Evolutionary conservation across 768 basidiomycete genomes (phyloP).

Genomic region (Lactarius sanguifluus): DNA sequence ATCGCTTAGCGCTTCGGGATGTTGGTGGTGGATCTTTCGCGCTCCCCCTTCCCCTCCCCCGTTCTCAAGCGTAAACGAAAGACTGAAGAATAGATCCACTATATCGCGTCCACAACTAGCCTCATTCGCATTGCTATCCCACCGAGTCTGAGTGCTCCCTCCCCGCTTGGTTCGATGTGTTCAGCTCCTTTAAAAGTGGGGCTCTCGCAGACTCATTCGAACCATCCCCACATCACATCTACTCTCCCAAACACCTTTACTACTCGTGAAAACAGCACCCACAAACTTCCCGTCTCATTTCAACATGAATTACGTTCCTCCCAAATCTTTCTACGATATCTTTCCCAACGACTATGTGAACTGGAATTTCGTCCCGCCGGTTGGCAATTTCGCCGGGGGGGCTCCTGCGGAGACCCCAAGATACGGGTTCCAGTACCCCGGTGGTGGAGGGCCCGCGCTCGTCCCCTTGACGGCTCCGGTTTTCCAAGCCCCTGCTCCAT

Average conservation of each 20-base stretch:
- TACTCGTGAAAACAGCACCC: neutral
- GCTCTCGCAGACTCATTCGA: slow-evolving; percentile 4
- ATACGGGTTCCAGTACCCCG: neutral
- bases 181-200: neutral
- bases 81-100: neutral
- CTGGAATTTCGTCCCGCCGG: neutral
- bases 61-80: neutral
- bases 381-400: neutral
- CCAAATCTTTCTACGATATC: neutral
- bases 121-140: neutral
- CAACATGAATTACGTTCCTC: neutral
- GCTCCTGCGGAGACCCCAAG: neutral
- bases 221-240: neutral
- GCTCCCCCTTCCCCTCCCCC: neutral
- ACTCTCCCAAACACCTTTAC: neutral
- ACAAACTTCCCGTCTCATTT: neutral
- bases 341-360: neutral
- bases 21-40: neutral
- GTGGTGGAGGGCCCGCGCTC: neutral
- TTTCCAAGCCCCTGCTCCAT: neutral
- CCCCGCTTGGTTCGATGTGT: neutral
- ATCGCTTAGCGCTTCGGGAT: neutral
- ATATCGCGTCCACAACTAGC: neutral
- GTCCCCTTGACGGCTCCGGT: neutral
- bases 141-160: neutral